Base-by-base conservation (phyloP, 1,139 yeast species). In the Pichia sp. region DNA sequence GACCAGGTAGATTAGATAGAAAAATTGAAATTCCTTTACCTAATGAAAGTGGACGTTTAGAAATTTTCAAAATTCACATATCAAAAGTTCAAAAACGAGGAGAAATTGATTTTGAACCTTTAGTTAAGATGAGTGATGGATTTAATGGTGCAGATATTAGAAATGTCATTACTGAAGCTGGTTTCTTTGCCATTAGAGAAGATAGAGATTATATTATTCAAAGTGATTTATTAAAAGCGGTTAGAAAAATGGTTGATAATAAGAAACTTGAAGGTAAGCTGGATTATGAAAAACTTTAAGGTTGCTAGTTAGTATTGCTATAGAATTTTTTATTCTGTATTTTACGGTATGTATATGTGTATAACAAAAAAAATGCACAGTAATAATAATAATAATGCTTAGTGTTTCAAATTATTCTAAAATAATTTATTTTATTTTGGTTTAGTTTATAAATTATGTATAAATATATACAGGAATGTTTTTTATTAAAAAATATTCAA, bases 131-230 rank as follows among this genome's bases (percentile, higher is more conserved):
- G 97, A 83, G 95, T 66, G 98, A 94, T 67, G 98, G 98, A 1
- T 92, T 94, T 69, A 94, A 94, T 66, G 99, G 99, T 68, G 98
- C 98, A 6, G 99, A 94, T 74, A 83, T 94, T 57, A 81, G 98
- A 67, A 94, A 94, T 64, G 97, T 94, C 51, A 78, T 90, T 34
- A 94, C 99, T n/a, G 99, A 94, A 69, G 97, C 97, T 27, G 99
- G 98, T 3, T 92, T 94, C 69, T 89, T 90, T 61, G 98, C 98
- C 49, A 94, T 94, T 58, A 80, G 98, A 68, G 97, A 92, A 60
- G 98, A 92, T 63, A 81, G 98, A 60, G 97, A 92, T 63, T 87
- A 87, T 67, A 87, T 94, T 58, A 66, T 87, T 46, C 98, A 94
- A 64, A 83, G 86, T 60, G 98, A 94, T 70, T 67, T 94, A 67